phyloP scores from a whole-genome alignment of 2,329 filamentous ascomycete genomes.

The Fusarium redolens region DNA sequence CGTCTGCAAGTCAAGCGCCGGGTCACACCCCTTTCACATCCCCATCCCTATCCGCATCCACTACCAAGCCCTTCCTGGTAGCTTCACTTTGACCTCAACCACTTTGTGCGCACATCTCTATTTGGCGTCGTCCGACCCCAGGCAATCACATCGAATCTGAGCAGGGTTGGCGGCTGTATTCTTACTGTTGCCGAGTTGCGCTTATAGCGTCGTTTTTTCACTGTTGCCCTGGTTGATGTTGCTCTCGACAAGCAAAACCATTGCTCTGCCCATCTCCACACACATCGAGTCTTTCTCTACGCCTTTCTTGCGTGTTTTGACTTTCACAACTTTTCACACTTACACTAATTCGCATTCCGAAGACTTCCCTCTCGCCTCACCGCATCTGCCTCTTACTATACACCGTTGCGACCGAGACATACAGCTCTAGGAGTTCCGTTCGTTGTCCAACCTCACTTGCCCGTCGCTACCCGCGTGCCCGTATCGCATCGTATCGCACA shows the following conservation, averaged over 20 bases:
- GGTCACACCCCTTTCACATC: slow-evolving; percentile 47
- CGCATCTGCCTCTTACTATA: slow-evolving; percentile 35
- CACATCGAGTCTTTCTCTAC: slow-evolving; percentile 26
- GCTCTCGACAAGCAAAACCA: slow-evolving; percentile 43
- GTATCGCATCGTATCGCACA: slow-evolving; percentile 27
- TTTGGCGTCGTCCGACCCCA: slow-evolving; percentile 43
- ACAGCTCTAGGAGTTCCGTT: slow-evolving; percentile 40
- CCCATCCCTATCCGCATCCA: slow-evolving; percentile 43
- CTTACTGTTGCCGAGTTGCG: slow-evolving; percentile 35
- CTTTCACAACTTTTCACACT: slow-evolving; percentile 24
- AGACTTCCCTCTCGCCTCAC: slow-evolving; percentile 33
- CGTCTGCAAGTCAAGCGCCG: slow-evolving; percentile 49
- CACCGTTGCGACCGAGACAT: slow-evolving; percentile 47
- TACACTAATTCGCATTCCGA: slow-evolving; percentile 22
- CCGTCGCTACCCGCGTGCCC: slow-evolving; percentile 38
- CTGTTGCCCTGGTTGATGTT: slow-evolving; percentile 22
- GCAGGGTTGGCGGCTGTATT: slow-evolving; percentile 43
- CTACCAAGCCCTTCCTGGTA: slow-evolving; percentile 38
- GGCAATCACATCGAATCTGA: slow-evolving; percentile 40
- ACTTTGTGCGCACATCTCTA: slow-evolving; percentile 40
- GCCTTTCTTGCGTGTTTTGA: slow-evolving; percentile 25
- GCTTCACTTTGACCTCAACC: slow-evolving; percentile 30
- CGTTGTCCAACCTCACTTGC: slow-evolving; percentile 39
- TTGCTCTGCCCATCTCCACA: slow-evolving; percentile 37
- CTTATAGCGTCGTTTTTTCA: slow-evolving; percentile 35